These are phyloP conservation scores for Cystobasidium tubakii DNA, from an alignment of 768 basidiomycete genomes.

Conservation along the genomic window DNA sequence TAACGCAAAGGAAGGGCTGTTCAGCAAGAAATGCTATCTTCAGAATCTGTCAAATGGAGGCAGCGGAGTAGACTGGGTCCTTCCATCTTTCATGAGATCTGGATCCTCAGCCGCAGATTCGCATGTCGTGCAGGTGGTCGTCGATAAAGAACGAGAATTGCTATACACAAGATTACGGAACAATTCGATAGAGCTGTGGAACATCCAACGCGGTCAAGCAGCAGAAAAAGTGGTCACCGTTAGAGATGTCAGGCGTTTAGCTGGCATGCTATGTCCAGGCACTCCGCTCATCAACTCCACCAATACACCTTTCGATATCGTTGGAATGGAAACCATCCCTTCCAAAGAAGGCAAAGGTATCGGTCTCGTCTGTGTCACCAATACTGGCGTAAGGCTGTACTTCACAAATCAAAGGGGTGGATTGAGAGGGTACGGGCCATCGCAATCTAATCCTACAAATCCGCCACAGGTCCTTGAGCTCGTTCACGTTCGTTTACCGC, in stretches of 20 bases:
- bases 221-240: slow-evolving; percentile 18
- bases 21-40: slow-evolving; percentile 74
- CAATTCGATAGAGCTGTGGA: slow-evolving; percentile 47
- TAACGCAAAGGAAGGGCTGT: slow-evolving; percentile 84
- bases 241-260: slow-evolving; percentile 47
- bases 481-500: slow-evolving; percentile 69
- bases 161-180: slow-evolving; percentile 48
- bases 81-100: slow-evolving; percentile 38
- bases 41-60: slow-evolving; percentile 40
- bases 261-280: slow-evolving; percentile 64
- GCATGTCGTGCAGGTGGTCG: slow-evolving; percentile 45
- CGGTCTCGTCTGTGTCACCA: slow-evolving; percentile 73
- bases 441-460: slow-evolving; percentile 40
- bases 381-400: slow-evolving; percentile 76
- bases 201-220: slow-evolving; percentile 11
- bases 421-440: slow-evolving; percentile 43
- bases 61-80: slow-evolving; percentile 49
- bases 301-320: slow-evolving; percentile 58
- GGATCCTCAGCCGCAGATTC: slow-evolving; percentile 39
- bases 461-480: slow-evolving; percentile 57
- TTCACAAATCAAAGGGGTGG: slow-evolving; percentile 54
- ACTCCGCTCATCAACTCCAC: slow-evolving; percentile 57
- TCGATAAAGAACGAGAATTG: slow-evolving; percentile 47
- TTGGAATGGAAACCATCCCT: slow-evolving; percentile 64
- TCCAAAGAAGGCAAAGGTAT: slow-evolving; percentile 62